These are phyloP conservation scores for Colletotrichum musae DNA, from an alignment of 2,329 filamentous ascomycete genomes.

Conservation along the genomic window DNA sequence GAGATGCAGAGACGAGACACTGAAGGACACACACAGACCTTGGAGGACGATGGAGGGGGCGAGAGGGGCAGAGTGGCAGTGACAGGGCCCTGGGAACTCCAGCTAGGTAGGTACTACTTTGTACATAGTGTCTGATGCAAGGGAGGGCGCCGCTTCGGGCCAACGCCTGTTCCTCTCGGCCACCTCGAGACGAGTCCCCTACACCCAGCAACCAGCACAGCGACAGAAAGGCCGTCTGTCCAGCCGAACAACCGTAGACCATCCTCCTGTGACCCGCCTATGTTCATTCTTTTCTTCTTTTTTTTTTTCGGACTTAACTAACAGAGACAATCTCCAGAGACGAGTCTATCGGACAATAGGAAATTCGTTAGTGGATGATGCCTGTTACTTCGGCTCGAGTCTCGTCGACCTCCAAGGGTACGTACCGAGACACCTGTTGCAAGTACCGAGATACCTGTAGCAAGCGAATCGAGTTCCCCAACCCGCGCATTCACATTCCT, in stretches of 20 bases:
- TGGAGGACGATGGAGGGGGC: slow-evolving; percentile 5
- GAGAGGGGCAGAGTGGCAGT: slow-evolving; percentile 10
- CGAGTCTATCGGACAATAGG: slow-evolving; percentile 6
- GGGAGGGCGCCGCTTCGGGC: slow-evolving; percentile 31
- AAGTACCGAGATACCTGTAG: neutral
- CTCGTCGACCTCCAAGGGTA: neutral
- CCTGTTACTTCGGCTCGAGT: slow-evolving; percentile 36
- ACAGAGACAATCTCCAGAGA: neutral
- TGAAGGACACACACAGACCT: slow-evolving; percentile 10
- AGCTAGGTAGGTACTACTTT: too few species aligned
- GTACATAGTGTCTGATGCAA: neutral
- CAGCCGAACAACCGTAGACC: slow-evolving; percentile 5
- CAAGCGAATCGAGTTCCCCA: slow-evolving; percentile 10
- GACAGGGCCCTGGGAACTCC: neutral
- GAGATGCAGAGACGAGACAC: slow-evolving; percentile 1
- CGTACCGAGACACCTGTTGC: too few species aligned
- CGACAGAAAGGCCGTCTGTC: slow-evolving; percentile 2
- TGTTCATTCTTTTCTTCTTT: neutral
- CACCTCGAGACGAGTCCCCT: slow-evolving; percentile 33
- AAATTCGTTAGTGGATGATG: slow-evolving; percentile 19
- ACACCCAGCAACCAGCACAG: neutral
- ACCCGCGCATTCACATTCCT: neutral
- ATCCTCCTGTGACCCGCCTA: neutral
- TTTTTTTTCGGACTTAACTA: neutral
- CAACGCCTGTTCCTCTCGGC: slow-evolving; percentile 31